Evolutionary conservation across 129 eudicot genomes (phyloP), one percentile per base, ranked within the genome.

Genomic region (Pseudognaphalium luteoalbum): DNA sequence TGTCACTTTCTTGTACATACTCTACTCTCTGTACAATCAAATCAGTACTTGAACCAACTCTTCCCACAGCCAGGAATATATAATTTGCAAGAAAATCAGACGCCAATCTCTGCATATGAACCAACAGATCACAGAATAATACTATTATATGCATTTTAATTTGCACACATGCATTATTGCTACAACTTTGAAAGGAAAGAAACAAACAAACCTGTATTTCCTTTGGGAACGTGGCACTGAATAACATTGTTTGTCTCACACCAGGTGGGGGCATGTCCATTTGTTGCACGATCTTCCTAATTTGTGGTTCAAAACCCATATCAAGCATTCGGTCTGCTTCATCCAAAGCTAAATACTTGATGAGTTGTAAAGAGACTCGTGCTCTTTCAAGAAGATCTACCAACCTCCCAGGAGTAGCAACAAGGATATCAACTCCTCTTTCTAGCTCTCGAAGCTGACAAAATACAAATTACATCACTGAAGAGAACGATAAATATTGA

Each of bases 191-290:
- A 30, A 17, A 3, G 12, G 20, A 11, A 51, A 57, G 28, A 12
- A 21, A 41, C 32, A 12, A 21, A 41, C 32, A 22, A 62, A 93
- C 98, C 98, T 93, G 98, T 66, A 90, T 93, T 83, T 93, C 98
- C 76, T 90, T 93, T 29, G 98, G 98, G 66, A 93, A 93, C 44
- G 98, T 93, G 37, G 98, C 97, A 69, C 98, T 93, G 85, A 93
- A 93, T 15, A 93, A 78, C 98, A 93, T 85, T n/a, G 98, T 93
- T 65, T 93, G 98, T 81, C 98, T 80, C 12, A 76, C 80, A 78
- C 98, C 97, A n/a, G 93, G 92, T 0, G 91, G 92, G 34, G 98
- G 97, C 98, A 93, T 93, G 85, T 88, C 97, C 90, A 89, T 93
- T 70, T 93, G 97, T 78, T 90, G 89, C 79, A 93, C 98, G 62